phyloP scores from a whole-genome alignment of 2,329 filamentous ascomycete genomes.

The Arthrinium phaeospermum region DNA sequence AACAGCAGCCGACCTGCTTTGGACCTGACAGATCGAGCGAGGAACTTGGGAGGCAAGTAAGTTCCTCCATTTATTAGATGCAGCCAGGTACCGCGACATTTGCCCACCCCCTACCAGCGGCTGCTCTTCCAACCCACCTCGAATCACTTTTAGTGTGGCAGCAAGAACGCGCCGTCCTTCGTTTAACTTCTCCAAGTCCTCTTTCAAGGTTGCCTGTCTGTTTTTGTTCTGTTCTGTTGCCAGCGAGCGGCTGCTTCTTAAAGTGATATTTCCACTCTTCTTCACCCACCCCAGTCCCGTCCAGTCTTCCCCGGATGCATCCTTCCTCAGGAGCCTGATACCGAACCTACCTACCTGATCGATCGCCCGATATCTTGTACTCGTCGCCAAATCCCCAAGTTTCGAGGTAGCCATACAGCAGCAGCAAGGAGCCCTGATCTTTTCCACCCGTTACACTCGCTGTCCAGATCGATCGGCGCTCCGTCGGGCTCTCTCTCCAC shows the following conservation, averaged over 20 bases:
- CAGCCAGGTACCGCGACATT: background rate
- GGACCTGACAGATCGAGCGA: background rate
- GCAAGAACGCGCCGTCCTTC: background rate
- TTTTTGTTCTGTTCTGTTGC: background rate
- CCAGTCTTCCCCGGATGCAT: background rate
- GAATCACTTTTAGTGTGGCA: conserved; percentile 6
- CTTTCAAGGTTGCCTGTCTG: background rate
- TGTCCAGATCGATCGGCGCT: conserved; percentile 2
- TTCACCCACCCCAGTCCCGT: background rate
- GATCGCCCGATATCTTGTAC: background rate
- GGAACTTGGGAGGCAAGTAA: background rate
- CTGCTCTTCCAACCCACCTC: background rate
- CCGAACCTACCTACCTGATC: background rate
- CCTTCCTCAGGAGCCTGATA: background rate
- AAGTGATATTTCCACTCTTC: background rate
- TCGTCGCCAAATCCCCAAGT: background rate
- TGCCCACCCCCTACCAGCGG: background rate
- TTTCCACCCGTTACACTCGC: conserved; percentile 7
- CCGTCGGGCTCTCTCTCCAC: conserved; percentile 9
- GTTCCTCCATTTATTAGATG: background rate
- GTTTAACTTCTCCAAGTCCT: background rate
- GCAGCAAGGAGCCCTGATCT: background rate
- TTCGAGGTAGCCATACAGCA: background rate
- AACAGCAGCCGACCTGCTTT: background rate
- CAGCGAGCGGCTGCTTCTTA: background rate